Evolutionary conservation across 345 rosid genomes (phyloP).

Genomic region (Laguncularia racemosa): DNA sequence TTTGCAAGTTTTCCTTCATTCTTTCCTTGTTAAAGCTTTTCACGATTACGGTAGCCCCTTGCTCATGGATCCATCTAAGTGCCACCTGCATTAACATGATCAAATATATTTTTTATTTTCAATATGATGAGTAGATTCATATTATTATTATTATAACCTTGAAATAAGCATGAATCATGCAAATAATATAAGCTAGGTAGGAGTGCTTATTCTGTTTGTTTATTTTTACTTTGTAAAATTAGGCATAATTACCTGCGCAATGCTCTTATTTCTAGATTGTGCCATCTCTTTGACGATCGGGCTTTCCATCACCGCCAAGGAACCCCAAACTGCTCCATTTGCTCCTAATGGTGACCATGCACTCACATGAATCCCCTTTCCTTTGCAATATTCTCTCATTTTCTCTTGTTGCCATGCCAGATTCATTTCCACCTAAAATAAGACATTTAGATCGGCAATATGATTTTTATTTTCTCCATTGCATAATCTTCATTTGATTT

Average conservation of each 20-base stretch:
- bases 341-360: constrained; percentile 21
- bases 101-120: neutral
- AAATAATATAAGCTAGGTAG: no score
- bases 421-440: constrained; percentile 15
- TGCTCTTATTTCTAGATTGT: constrained; percentile 2
- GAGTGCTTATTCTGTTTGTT: no score
- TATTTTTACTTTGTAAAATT: neutral
- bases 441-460: neutral
- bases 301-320: constrained; percentile 7
- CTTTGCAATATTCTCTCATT: constrained; percentile 7
- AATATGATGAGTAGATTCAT: no score
- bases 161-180: no score
- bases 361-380: constrained; percentile 11
- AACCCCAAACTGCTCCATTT: constrained; percentile 15
- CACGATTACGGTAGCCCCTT: constrained; percentile 1
- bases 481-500: no score
- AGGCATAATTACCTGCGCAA: constrained; percentile 5
- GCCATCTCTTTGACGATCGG: constrained; percentile 9
- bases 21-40: constrained; percentile 15
- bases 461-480: neutral
- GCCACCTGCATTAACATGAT: constrained; percentile 5
- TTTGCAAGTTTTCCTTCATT: constrained; percentile 8
- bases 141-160: no score
- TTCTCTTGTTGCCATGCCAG: constrained; percentile 16
- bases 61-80: constrained; percentile 12